Percentiles rank a stretch among this genome's conserved stretches.
Evolutionary conservation across 495 filamentous ascomycete genomes (phyloP).

Genomic region (Tuber magnatum): DNA sequence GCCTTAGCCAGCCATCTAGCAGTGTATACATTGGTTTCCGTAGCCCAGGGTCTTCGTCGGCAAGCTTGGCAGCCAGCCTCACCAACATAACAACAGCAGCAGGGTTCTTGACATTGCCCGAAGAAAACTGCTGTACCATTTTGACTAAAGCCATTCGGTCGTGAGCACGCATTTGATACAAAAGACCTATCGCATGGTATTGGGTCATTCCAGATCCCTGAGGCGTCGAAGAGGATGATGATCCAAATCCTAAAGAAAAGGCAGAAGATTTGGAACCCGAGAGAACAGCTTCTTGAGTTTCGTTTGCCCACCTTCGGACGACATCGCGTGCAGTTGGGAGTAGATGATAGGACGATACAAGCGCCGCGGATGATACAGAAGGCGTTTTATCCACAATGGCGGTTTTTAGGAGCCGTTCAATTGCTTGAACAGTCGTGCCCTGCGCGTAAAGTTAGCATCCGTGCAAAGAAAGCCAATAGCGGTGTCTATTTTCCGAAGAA

Average conservation of each 20-base stretch:
- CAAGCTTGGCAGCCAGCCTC: conserved; percentile 84
- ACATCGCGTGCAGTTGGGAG: conserved; percentile 92
- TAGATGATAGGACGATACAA: conserved; percentile 97
- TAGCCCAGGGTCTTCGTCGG: conserved; percentile 82
- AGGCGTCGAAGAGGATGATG: conserved; percentile 46
- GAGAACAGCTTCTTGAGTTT: conserved; percentile 94
- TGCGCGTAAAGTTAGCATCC: conserved; percentile 40
- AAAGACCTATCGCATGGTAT: conserved; percentile 94
- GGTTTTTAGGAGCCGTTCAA: conserved; percentile 97
- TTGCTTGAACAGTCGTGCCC: conserved; percentile 95
- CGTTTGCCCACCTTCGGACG: conserved; percentile 95
- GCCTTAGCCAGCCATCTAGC: conserved; percentile 90
- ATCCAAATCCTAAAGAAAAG: conserved; percentile 81
- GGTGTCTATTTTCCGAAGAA: neutral
- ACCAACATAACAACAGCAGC: conserved; percentile 89
- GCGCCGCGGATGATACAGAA: conserved; percentile 90
- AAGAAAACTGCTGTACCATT: conserved; percentile 98
- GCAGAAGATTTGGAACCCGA: conserved; percentile 77
- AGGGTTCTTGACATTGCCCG: conserved; percentile 86
- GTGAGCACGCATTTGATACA: conserved; percentile 96
- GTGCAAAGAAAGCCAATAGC: neutral
- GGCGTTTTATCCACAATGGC: conserved; percentile 99
- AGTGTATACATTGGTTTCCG: conserved; percentile 91
- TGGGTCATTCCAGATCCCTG: conserved; percentile 72
- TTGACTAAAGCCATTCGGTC: conserved; percentile 99